Evolutionary conservation across 768 basidiomycete genomes (phyloP), one percentile per base, ranked within the genome.

Genomic region (Collybia mongolica): DNA sequence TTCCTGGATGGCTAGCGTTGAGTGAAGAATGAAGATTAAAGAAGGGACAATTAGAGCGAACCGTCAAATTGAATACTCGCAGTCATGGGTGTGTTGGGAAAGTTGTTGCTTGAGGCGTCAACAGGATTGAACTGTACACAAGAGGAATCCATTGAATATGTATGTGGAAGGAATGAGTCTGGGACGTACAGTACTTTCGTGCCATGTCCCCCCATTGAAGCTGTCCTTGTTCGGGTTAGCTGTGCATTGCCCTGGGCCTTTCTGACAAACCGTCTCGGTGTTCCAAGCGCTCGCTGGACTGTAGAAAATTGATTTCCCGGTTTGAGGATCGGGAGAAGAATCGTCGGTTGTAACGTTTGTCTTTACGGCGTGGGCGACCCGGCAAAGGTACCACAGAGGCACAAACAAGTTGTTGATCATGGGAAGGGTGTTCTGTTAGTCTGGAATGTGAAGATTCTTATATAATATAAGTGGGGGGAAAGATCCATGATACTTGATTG

Each of bases 281-380:
- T 58, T 61, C 74, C 72, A 73, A 2, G 55, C 62, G 1, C 46
- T 55, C 5, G 53, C 29, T 14, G 72, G 71, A 7, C 58, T 39
- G 53, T 72, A 72, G 3, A 48, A 24, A 23, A 73, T 61, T 5
- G 51, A 51, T 18, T 53, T 54, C 17, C 68, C 64, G 20, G 67
- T 68, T 9, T 46, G 12, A 15, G 61, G 56, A 56, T 72, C 65
- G 22, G 65, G 65, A 32, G 53, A 53, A 8, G 64, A 61, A 56
- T 73, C 72, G 64, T 75, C 73, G 28, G 74, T 66, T 7, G 73
- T 72, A 18, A 67, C 49, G 48, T 73, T 73, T 20, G 11, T 32
- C 11, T 32, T 32, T 32, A 11, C 2, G 2, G 32, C 14, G 3
- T 32, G 11, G 14, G 32, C 14, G 11, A 32, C 9, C 24, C 7